phyloP scores from a whole-genome alignment of 129 eudicot genomes.

The Artemisia annua region DNA sequence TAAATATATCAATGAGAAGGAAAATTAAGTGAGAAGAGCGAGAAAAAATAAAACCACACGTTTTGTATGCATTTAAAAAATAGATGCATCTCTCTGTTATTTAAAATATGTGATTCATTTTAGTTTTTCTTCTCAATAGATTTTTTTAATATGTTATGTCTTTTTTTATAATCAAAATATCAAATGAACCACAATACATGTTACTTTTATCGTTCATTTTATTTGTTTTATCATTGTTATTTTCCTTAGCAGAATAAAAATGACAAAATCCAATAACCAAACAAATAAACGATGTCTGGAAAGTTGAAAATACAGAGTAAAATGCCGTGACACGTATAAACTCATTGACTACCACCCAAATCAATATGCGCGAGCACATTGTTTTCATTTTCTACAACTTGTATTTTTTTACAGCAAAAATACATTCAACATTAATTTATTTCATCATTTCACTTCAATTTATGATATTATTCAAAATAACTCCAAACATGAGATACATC shows the following conservation, averaged over 20 bases:
- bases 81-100: too few species aligned
- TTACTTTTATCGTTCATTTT: too few species aligned
- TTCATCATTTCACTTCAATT: not conserved
- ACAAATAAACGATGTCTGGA: not conserved
- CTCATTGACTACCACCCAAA: constrained; percentile 29
- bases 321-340: constrained; percentile 26
- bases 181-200: too few species aligned
- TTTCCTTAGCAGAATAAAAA: not conserved
- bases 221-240: too few species aligned
- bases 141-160: not conserved
- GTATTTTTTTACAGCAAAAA: constrained; percentile 6
- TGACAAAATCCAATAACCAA: not conserved
- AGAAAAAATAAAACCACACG: too few species aligned
- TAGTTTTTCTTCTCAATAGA: too few species aligned
- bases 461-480: not conserved
- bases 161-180: too few species aligned
- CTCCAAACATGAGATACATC: not conserved
- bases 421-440: not conserved
- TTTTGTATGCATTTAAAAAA: too few species aligned
- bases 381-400: constrained; percentile 39
- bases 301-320: not conserved
- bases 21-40: too few species aligned
- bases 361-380: constrained; percentile 65
- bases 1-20: too few species aligned
- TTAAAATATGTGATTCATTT: too few species aligned